Base-by-base conservation (phyloP, 208 protist species). In the Leishmania braziliensis region DNA sequence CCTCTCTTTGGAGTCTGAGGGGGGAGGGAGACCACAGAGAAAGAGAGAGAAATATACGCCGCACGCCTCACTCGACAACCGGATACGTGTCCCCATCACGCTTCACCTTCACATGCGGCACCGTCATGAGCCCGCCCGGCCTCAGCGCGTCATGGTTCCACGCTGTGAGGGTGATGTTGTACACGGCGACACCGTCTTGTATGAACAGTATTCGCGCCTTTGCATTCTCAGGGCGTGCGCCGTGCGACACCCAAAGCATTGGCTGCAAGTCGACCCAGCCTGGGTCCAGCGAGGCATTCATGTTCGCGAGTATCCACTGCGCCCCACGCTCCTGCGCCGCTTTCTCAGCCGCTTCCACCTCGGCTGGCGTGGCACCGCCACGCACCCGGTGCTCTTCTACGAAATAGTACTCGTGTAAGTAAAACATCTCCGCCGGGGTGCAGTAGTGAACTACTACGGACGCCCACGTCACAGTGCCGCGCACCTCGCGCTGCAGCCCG, bases 391-490 rank as follows among this genome's bases (percentile, higher is more conserved):
- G 71, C 36, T 75, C 71, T 50, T 75, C 51, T n/a, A 46, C 3
- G 16, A 75, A 77, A 39, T 76, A 78, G 75, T 53, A 77, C 36
- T 20, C 46, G 29, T 82, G 78, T 1, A 86, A 33, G 58, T 53
- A 76, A 2, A n/a, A 39, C 20, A 82, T 50, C 58, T 82, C 78
- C 23, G 72, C 73, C 48, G 74, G 72, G 33, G 54, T 68, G 58
- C 77, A 79, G 54, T 50, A 74, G 69, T 86, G 77, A 3, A 77
- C 58, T 0, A 51, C 83, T 5, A 77, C 66, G 12, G 82, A 81
- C 10, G 82, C 36, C 77, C 77, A 85, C 53, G 82, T 85, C 16
- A 85, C 77, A 54, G 51, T 70, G 36, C 54, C 60, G 39, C 36
- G 23, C 9, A 60, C 77, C n/a, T 76, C 74, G 74, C 77, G 36